Percentiles rank a stretch among this genome's conserved stretches.
Conservation (phyloP, 2,329 filamentous ascomycete species). For the Metarhizium guizhouense region DNA sequence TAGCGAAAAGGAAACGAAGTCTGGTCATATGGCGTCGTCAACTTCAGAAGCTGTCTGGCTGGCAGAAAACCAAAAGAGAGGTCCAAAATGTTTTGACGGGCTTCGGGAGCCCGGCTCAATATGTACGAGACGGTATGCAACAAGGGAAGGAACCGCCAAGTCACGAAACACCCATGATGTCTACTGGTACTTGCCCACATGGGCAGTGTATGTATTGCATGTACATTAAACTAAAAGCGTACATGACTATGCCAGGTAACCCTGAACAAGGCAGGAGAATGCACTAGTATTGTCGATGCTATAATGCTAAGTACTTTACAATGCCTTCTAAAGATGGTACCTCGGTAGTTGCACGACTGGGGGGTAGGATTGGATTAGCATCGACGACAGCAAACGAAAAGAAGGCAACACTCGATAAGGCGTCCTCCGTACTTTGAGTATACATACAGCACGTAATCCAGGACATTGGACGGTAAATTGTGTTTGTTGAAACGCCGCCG, state of each 20-base stretch:
- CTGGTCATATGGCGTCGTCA: neutral
- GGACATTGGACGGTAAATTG: neutral
- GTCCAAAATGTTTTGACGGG: neutral
- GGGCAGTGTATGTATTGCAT: neutral
- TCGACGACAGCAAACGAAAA: too few species aligned
- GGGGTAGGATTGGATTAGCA: too few species aligned
- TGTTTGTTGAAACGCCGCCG: neutral
- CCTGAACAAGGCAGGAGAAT: neutral
- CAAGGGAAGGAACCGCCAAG: neutral
- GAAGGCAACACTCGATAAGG: too few species aligned
- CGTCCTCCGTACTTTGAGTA: too few species aligned
- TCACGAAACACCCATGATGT: neutral
- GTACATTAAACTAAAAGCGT: neutral
- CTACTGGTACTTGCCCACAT: neutral
- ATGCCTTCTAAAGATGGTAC: too few species aligned
- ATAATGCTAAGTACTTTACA: too few species aligned
- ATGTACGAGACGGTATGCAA: neutral
- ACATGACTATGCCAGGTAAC: neutral
- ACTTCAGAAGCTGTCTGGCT: too few species aligned
- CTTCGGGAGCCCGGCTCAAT: neutral
- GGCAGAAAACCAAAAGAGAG: neutral
- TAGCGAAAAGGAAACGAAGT: neutral
- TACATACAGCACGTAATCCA: neutral
- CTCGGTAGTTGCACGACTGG: too few species aligned
- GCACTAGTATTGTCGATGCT: too few species aligned